Evolutionary conservation across 805 yeast species (phyloP), one percentile per base, ranked within the genome.

Genomic region (Myxozyma udenii): DNA sequence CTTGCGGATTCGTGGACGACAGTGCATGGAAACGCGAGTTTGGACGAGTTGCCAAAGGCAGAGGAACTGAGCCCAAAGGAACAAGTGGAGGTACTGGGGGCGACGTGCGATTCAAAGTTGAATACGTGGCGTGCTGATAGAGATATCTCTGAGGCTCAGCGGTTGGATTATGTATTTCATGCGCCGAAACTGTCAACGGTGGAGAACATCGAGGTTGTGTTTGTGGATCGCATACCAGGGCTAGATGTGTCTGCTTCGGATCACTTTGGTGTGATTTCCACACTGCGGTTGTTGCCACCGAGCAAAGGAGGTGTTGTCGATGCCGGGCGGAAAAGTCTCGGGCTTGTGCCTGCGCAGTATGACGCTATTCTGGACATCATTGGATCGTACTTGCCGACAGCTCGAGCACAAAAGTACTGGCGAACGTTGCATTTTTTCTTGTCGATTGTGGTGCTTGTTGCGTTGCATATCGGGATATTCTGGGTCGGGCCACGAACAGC

Each of bases 81-180:
- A 19, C 98, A 93, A 66, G 75, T 93, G 36, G 66, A 64, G 5
- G 58, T 71, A 19, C 96, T 87, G 4, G 97, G 96, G 1, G 80
- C 85, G 4, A 93, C 98, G 0, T 89, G 98, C 68, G 96, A 93
- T 64, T 86, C 95, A 1, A 74, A 73, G 14, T 71, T 90, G 50
- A 91, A 93, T 64, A 86, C 96, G 1, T 93, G 96, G 95, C 76
- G 98, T 57, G 72, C 71, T 36, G 63, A 70, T 41, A 64, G 70
- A 55, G 68, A 69, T 19, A 73, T 76, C 0, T 74, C 77, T 46
- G 89, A 87, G 55, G 97, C 98, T 1, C 84, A 91, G 62, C 74
- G 98, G 38, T 73, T 93, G 44, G 98, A 93, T 64, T 93, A 91
- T 65, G 95, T 96, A 0, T 75, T 93, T 54, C 79, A 85, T 44